Conservation (phyloP, 495 filamentous ascomycete species). For the Friedmanniomyces endolithicus region DNA sequence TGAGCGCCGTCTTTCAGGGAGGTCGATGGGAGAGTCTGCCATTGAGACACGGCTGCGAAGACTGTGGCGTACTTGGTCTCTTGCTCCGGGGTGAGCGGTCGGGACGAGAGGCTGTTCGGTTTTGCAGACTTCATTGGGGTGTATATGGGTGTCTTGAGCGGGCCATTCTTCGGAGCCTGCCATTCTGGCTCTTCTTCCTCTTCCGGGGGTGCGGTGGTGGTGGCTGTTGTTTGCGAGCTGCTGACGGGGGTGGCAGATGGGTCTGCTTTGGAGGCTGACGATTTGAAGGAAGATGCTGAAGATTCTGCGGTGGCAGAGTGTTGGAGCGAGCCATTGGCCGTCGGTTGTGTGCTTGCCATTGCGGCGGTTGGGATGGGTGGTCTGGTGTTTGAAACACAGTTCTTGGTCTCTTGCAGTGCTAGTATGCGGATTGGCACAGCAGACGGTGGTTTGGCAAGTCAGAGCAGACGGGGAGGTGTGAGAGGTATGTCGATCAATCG, state of each 20-base stretch:
- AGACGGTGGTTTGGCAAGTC: no score
- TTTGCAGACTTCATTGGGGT: constrained; percentile 45
- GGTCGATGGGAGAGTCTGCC: constrained; percentile 57
- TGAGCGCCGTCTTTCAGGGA: constrained; percentile 44
- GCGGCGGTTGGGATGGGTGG: background rate
- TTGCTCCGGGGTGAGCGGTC: constrained; percentile 57
- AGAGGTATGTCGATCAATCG: no score
- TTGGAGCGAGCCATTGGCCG: no score
- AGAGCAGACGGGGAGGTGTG: no score
- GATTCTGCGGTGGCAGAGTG: background rate
- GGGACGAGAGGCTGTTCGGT: constrained; percentile 31
- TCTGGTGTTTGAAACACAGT: no score
- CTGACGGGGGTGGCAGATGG: constrained; percentile 13
- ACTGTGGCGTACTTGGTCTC: constrained; percentile 68
- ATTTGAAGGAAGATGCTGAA: constrained; percentile 16
- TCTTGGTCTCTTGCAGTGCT: no score
- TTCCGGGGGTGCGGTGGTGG: background rate
- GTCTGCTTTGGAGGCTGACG: background rate
- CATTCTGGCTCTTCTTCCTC: constrained; percentile 7
- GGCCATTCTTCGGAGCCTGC: constrained; percentile 27
- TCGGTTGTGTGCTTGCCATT: background rate
- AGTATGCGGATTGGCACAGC: no score
- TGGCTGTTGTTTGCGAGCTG: background rate
- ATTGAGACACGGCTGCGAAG: constrained; percentile 51
- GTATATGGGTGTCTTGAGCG: constrained; percentile 59